Percentiles rank a stretch among this genome's conserved stretches.
phyloP scores from a whole-genome alignment of 768 basidiomycete species.

The Leccinum barrowsii region DNA sequence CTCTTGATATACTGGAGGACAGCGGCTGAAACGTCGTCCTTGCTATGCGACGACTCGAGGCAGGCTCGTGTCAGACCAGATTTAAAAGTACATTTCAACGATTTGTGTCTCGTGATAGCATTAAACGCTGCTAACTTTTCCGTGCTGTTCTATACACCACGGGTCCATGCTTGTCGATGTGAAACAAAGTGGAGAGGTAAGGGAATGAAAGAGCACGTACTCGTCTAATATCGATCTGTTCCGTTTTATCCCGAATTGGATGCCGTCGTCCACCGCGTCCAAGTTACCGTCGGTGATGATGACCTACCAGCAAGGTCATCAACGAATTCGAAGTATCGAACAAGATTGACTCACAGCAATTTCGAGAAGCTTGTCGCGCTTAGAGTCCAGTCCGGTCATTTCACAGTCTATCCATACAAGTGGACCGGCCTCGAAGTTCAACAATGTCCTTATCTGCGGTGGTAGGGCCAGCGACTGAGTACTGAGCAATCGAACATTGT shows the following conservation, averaged over 20 bases:
- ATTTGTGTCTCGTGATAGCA: background rate
- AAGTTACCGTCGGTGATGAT: constrained; percentile 86
- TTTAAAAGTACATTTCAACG: constrained; percentile 33
- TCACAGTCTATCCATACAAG: constrained; percentile 78
- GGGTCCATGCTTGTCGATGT: constrained; percentile 63
- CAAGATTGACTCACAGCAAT: constrained; percentile 49
- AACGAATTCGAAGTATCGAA: background rate
- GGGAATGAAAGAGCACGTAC: constrained; percentile 39
- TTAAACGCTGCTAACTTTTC: constrained; percentile 43
- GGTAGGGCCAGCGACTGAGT: too few relatives aligned
- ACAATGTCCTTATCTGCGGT: too few relatives aligned
- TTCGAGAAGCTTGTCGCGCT: constrained; percentile 71
- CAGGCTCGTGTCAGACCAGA: constrained; percentile 84
- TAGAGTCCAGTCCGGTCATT: constrained; percentile 75
- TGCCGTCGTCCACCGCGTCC: constrained; percentile 74
- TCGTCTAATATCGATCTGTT: constrained; percentile 66
- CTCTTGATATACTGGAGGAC: constrained; percentile 78
- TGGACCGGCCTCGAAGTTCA: constrained; percentile 13
- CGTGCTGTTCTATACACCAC: constrained; percentile 87
- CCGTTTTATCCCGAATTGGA: constrained; percentile 71
- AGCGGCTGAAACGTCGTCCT: constrained; percentile 51
- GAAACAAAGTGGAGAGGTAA: background rate
- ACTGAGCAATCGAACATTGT: too few relatives aligned
- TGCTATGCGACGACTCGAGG: constrained; percentile 62
- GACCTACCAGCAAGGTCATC: constrained; percentile 44